A percentile compares a stretch with the other conserved stretches of the same genome.
Evolutionary conservation across 345 rosid species (phyloP).

Genomic region (Mallotus nudiflorus): DNA sequence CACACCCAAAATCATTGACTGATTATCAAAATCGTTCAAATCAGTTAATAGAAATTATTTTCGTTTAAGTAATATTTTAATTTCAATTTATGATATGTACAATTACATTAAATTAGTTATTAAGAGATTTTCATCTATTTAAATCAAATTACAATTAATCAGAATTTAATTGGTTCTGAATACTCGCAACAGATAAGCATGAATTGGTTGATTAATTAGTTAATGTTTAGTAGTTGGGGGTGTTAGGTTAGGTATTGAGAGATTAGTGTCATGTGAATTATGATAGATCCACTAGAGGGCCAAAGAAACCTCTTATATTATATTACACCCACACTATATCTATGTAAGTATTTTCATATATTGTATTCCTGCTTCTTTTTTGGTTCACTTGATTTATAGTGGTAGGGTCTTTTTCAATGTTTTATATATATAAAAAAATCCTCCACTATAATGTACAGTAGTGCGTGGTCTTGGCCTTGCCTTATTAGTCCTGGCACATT

Average conservation of each 20-base stretch:
- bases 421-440: constrained; percentile 4
- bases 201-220: too few species aligned
- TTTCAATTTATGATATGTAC: too few species aligned
- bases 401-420: constrained; percentile 29
- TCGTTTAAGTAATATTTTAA: too few species aligned
- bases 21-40: too few species aligned
- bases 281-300: constrained; percentile 15
- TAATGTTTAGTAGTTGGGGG: constrained; percentile 4
- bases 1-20: constrained; percentile 9
- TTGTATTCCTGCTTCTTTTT: background rate
- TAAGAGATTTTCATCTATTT: too few species aligned
- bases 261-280: constrained; percentile 16
- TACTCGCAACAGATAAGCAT: too few species aligned
- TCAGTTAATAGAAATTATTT: too few species aligned
- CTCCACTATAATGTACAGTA: constrained; percentile 22
- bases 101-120: too few species aligned
- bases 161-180: too few species aligned
- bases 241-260: constrained; percentile 16
- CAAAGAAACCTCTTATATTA: background rate
- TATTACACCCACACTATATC: background rate
- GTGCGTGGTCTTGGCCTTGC: constrained; percentile 27
- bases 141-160: too few species aligned
- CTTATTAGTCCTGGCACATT: constrained; percentile 21
- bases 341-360: too few species aligned
- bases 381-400: constrained; percentile 14